phyloP scores from a whole-genome alignment of 805 yeast genomes.

The Yarrowia sp. region DNA sequence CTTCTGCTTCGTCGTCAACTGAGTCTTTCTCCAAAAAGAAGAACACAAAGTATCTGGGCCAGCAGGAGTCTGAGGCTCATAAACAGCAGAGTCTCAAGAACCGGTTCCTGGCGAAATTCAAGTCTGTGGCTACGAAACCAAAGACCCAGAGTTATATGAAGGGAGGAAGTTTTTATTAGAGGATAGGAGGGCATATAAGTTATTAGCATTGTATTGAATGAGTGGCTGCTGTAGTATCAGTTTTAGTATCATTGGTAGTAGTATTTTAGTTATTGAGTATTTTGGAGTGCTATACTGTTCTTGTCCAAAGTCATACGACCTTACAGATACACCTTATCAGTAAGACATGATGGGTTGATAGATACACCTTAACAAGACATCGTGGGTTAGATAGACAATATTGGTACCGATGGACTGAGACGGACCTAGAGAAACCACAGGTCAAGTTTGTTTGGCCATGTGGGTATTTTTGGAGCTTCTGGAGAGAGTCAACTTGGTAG shows the following conservation, averaged over 20 bases:
- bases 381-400: too few species aligned
- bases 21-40: not conserved
- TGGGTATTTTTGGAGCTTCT: too few species aligned
- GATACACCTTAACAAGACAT: too few species aligned
- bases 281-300: too few species aligned
- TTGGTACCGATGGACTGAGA: too few species aligned
- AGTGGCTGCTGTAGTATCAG: not conserved
- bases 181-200: not conserved
- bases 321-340: too few species aligned
- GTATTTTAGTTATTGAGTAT: too few species aligned
- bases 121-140: not conserved
- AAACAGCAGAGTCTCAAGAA: not conserved
- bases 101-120: constrained; percentile 16
- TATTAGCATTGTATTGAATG: not conserved
- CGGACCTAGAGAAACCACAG: too few species aligned
- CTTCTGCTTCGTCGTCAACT: not conserved
- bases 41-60: not conserved
- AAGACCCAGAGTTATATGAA: not conserved
- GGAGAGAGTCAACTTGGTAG: too few species aligned
- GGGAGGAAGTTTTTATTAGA: constrained; percentile 13
- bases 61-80: not conserved
- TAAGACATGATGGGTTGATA: too few species aligned
- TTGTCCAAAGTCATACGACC: too few species aligned
- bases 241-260: not conserved
- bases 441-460: too few species aligned